These are phyloP conservation scores for Elsinoe batatas DNA, from an alignment of 2,329 filamentous ascomycete species.

Conservation along the genomic window DNA sequence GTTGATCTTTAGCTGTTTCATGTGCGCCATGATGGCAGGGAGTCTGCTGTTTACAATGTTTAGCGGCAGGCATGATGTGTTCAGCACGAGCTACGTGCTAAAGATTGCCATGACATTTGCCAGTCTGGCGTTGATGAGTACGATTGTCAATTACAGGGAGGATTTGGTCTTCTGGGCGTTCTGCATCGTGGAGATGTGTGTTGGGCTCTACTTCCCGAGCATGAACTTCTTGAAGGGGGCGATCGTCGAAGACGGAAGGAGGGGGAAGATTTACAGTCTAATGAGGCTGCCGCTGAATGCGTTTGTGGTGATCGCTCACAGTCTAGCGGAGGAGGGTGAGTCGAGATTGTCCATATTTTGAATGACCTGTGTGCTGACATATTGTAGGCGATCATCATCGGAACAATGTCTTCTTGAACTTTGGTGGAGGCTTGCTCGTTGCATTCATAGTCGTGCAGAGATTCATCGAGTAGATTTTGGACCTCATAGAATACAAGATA, in stretches of 20 bases:
- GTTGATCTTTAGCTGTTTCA: conserved; percentile 48
- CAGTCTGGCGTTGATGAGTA: conserved; percentile 28
- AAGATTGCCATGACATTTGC: conserved; percentile 31
- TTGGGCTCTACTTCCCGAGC: conserved; percentile 49
- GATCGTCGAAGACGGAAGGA: conserved; percentile 44
- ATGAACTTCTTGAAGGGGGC: conserved; percentile 47
- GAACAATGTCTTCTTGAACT: conserved; percentile 16
- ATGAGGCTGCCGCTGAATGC: conserved; percentile 50
- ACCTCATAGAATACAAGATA: neutral
- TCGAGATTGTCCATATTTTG: neutral
- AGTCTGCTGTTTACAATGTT: conserved; percentile 43
- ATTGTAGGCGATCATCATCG: conserved; percentile 15
- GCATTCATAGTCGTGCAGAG: conserved; percentile 14
- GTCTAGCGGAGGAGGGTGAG: conserved; percentile 32
- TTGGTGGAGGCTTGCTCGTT: conserved; percentile 14
- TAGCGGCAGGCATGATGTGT: conserved; percentile 23
- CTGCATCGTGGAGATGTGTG: conserved; percentile 47
- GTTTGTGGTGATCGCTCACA: conserved; percentile 44
- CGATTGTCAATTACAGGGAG: conserved; percentile 35
- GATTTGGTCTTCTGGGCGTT: conserved; percentile 45
- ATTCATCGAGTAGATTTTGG: conserved; percentile 5
- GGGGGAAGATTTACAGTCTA: conserved; percentile 47
- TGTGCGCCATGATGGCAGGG: conserved; percentile 51
- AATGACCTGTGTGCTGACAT: neutral
- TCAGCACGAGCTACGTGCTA: conserved; percentile 25